A percentile compares a stretch with the other conserved stretches of the same genome.
These are phyloP conservation scores for Pseudocercospora macadamiae DNA, from an alignment of 2,329 filamentous ascomycete species.

Conservation along the genomic window DNA sequence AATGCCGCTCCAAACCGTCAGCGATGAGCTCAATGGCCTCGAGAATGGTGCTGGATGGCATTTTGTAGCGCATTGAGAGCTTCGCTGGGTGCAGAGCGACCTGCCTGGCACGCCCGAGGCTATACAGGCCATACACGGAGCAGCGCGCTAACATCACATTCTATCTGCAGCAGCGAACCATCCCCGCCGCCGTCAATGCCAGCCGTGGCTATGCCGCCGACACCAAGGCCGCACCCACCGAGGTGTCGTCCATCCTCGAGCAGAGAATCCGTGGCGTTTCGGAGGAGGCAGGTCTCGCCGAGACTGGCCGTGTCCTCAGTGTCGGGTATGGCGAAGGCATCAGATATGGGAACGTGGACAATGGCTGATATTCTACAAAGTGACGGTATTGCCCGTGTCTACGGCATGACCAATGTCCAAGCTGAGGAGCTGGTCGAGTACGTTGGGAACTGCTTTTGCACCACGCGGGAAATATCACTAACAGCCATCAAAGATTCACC, in stretches of 20 bases:
- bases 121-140: conserved; percentile 36
- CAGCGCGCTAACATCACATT: conserved; percentile 55
- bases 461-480: conserved; percentile 16
- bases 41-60: conserved; percentile 46
- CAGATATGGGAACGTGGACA: neutral
- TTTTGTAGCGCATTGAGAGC: conserved; percentile 38
- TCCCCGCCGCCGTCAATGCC: conserved; percentile 75
- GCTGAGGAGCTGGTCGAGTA: conserved; percentile 99
- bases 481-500: conserved; percentile 73
- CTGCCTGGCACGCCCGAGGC: conserved; percentile 28
- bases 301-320: conserved; percentile 98
- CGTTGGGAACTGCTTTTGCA: conserved; percentile 46
- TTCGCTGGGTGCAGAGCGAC: conserved; percentile 41
- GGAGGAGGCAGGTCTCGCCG: conserved; percentile 93
- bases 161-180: conserved; percentile 74
- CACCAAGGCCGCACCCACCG: conserved; percentile 92
- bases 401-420: conserved; percentile 99
- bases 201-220: conserved; percentile 88
- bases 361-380: conserved; percentile 53
- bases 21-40: conserved; percentile 42
- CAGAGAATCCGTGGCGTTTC: conserved; percentile 98
- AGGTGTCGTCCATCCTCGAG: conserved; percentile 99
- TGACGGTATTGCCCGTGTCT: conserved; percentile 99
- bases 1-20: conserved; percentile 39
- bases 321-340: conserved; percentile 77